Base-by-base conservation (phyloP, 306 rosid genomes). In the Alnus rubra region DNA sequence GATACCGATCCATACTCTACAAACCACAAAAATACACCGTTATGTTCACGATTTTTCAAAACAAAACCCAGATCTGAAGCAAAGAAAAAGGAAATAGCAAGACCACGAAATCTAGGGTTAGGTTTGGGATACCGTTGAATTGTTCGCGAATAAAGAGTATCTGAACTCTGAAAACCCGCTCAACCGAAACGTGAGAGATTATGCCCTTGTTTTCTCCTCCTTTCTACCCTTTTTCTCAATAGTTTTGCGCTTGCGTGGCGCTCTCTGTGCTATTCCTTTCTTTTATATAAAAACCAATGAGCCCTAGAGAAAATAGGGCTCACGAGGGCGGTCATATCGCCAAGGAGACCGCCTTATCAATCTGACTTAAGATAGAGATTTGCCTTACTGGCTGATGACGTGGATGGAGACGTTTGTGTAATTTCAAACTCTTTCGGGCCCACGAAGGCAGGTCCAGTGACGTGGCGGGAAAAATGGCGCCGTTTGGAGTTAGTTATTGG, bases 1-100 rank as follows among this genome's bases (percentile, higher is more conserved):
- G 79, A 47, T 80, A 80, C 54, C 83, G 79, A 54, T 80, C 83
- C 83, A 80, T 80, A 13, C 30, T 19, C 74, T 65, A 35, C 18
- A 76, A 3, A 12, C 23, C 4, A 31, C 9, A 15, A 71, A 71
- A 45, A 45, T 7, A 11, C 23, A 68, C 56, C 51, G 44, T 4
- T 4, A n/a, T 6, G 18, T 9, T 16, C 2, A 15, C 42, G n/a
- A 28, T 3, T 31, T 71, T 71, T 5, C 11, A 48, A 51, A 71
- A 13, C 35, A 47, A 71, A 23, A 39, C 58, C 15, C 47, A 48
- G 37, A 78, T 44, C 31, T 18, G 30, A 56, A 42, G 9, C 19
- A 50, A 2, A 16, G 13, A 16, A 4, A 19, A 71, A 28, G 0
- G 30, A 19, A 33, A 5, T 5, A 39, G 45, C 9, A 30, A 52